phyloP scores from a whole-genome alignment of 345 rosid genomes.

The Linum tenue region DNA sequence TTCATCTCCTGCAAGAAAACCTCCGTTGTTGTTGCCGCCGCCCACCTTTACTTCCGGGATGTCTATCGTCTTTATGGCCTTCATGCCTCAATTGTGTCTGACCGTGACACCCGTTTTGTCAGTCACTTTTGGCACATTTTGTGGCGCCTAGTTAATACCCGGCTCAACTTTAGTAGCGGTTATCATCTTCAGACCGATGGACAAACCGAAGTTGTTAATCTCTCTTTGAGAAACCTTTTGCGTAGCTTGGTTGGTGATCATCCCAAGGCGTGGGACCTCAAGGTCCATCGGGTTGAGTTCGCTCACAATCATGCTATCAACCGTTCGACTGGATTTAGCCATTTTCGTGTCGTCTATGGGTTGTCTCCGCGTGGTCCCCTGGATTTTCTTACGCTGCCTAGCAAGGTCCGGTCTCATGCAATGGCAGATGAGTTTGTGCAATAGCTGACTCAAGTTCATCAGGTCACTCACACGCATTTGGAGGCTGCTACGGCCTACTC shows the following conservation, averaged over 20 bases:
- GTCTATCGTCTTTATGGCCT: slow-evolving; percentile 6
- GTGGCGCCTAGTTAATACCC: neutral
- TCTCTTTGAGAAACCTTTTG: neutral
- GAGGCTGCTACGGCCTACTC: too few species aligned
- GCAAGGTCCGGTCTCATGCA: too few species aligned
- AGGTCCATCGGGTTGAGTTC: too few species aligned
- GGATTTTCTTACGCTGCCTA: too few species aligned
- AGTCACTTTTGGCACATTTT: slow-evolving; percentile 1
- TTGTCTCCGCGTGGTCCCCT: too few species aligned
- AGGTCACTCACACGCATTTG: too few species aligned
- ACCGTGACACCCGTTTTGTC: neutral
- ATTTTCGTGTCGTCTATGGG: too few species aligned
- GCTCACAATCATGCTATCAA: too few species aligned
- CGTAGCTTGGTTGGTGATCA: neutral
- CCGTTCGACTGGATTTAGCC: too few species aligned
- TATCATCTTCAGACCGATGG: neutral
- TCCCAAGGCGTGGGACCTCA: neutral
- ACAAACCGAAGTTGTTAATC: neutral
- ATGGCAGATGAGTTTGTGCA: too few species aligned
- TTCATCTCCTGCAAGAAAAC: neutral
- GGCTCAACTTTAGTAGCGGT: neutral
- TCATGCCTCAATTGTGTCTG: slow-evolving; percentile 1
- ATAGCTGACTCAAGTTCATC: too few species aligned
- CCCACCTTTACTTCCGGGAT: neutral
- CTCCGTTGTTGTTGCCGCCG: neutral